These are phyloP conservation scores for Pythium brachiatum DNA, from an alignment of 352 stramenopile species.

Conservation along the genomic window DNA sequence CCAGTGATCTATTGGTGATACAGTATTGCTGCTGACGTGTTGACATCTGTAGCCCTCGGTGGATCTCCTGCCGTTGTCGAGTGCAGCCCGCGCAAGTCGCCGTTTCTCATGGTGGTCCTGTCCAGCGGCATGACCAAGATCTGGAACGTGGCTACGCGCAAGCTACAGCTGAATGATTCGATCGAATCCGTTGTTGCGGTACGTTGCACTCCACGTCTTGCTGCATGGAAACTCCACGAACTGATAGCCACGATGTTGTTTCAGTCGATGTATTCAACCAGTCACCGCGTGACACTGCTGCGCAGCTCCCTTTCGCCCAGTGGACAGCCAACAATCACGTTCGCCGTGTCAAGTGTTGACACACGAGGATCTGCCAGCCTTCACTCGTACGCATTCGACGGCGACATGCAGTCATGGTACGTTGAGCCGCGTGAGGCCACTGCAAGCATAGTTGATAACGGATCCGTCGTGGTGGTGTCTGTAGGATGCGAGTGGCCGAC, in stretches of 20 bases:
- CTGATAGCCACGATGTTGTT: neutral
- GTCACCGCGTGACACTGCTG: slow-evolving; percentile 61
- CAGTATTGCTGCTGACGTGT: neutral
- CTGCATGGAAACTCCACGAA: neutral
- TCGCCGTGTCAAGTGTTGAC: slow-evolving; percentile 60
- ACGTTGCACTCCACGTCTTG: neutral
- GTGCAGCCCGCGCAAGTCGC: slow-evolving; percentile 56
- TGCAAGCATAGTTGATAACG: neutral
- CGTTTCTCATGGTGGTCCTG: slow-evolving; percentile 76
- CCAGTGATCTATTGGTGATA: neutral
- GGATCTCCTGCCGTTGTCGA: slow-evolving; percentile 64
- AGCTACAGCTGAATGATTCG: slow-evolving; percentile 50
- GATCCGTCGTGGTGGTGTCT: neutral
- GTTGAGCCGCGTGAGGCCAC: neutral
- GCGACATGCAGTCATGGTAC: slow-evolving; percentile 70
- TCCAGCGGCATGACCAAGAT: slow-evolving; percentile 61
- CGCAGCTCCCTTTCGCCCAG: slow-evolving; percentile 65
- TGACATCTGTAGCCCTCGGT: slow-evolving; percentile 46
- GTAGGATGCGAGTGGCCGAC: slow-evolving; percentile 83
- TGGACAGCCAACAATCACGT: slow-evolving; percentile 80
- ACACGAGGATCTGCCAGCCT: slow-evolving; percentile 50
- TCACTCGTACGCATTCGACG: slow-evolving; percentile 80
- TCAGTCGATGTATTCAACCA: slow-evolving; percentile 22
- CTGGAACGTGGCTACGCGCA: slow-evolving; percentile 58
- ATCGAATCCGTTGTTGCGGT: slow-evolving; percentile 66